Conservation (phyloP, 345 rosid genomes). For the Durio zibethinus region DNA sequence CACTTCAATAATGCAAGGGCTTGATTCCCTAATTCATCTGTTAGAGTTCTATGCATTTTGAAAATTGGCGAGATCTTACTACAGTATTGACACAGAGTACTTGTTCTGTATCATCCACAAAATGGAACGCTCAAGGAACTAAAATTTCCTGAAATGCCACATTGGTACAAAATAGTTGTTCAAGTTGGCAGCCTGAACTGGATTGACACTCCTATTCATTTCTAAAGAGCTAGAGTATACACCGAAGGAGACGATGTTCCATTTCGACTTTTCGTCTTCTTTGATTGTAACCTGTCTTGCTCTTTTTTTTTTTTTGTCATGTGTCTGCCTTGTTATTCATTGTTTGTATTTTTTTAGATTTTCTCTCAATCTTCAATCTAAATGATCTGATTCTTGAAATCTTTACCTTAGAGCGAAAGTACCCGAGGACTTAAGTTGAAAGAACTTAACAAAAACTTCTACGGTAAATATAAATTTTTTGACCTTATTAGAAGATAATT, state of each 20-base stretch:
- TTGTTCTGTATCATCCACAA: conserved; percentile 66
- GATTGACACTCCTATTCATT: neutral
- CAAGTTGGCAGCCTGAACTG: conserved; percentile 58
- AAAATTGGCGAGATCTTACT: conserved; percentile 65
- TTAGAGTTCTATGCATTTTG: conserved; percentile 51
- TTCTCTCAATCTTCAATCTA: no score
- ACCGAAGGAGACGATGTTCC: neutral
- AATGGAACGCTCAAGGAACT: conserved; percentile 55
- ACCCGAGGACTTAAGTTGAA: no score
- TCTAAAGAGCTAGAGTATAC: neutral
- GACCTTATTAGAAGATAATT: no score
- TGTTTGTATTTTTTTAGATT: no score
- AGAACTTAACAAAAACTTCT: no score
- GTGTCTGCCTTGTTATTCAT: no score
- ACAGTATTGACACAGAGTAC: conserved; percentile 62
- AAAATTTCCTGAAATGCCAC: conserved; percentile 47
- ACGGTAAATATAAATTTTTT: no score
- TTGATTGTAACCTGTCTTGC: neutral
- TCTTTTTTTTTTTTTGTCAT: no score
- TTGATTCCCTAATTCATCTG: conserved; percentile 32
- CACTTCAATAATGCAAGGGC: conserved; percentile 34
- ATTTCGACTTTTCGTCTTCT: neutral
- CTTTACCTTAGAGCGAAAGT: no score
- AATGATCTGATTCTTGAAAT: no score
- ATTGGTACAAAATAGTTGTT: conserved; percentile 58